phyloP scores from a whole-genome alignment of 2,329 filamentous ascomycete species.

The Botryotinia calthae region DNA sequence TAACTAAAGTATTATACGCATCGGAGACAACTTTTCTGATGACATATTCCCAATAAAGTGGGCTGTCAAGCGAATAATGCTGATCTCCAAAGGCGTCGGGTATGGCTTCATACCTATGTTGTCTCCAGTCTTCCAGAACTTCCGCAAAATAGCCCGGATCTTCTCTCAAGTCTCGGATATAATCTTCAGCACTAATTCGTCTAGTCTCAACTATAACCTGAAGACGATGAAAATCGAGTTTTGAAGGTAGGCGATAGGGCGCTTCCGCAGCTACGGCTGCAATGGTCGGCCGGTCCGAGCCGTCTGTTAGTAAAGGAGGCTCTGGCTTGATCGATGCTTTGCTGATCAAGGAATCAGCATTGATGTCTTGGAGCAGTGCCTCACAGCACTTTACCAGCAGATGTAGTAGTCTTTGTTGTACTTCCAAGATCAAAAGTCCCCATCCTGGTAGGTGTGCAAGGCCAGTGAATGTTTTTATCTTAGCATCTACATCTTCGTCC shows the following conservation, averaged over 20 bases:
- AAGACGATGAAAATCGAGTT: slow-evolving; percentile 47
- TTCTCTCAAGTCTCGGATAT: slow-evolving; percentile 49
- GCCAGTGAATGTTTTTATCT: slow-evolving; percentile 39
- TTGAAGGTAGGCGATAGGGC: slow-evolving; percentile 50
- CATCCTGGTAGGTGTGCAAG: slow-evolving; percentile 45
- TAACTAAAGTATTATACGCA: slow-evolving; percentile 32
- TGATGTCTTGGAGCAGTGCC: slow-evolving; percentile 52
- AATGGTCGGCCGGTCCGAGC: slow-evolving; percentile 42
- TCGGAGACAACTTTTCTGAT: slow-evolving; percentile 39
- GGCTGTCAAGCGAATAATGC: slow-evolving; percentile 27
- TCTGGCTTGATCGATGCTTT: slow-evolving; percentile 41
- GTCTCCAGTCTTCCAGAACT: slow-evolving; percentile 26
- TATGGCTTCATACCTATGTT: slow-evolving; percentile 48
- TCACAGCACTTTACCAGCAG: slow-evolving; percentile 52
- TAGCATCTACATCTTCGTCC: slow-evolving; percentile 42
- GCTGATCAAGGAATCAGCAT: slow-evolving; percentile 34
- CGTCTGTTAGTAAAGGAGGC: slow-evolving; percentile 39
- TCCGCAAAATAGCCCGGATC: slow-evolving; percentile 1
- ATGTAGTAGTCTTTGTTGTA: slow-evolving; percentile 46
- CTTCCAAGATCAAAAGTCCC: slow-evolving; percentile 51
- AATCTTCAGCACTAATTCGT: slow-evolving; percentile 48
- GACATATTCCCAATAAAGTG: slow-evolving; percentile 44
- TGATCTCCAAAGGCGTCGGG: slow-evolving; percentile 41
- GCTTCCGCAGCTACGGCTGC: slow-evolving; percentile 47
- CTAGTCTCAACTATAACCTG: slow-evolving; percentile 46